Evolutionary conservation across 129 eudicot genomes (phyloP).

Genomic region (Saussurea involucrata): DNA sequence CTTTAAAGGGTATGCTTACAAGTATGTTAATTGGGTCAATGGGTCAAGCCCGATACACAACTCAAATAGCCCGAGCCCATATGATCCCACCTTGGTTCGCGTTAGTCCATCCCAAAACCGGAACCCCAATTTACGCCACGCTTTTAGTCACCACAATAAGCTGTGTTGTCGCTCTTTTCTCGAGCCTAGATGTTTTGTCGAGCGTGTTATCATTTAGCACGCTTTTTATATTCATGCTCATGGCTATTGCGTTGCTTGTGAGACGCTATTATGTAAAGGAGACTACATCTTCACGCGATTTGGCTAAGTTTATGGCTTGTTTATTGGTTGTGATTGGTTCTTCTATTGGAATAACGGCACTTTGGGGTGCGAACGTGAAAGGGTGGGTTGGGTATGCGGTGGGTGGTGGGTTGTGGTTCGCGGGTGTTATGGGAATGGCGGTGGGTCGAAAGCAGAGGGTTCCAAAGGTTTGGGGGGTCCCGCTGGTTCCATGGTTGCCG

Average conservation of each 20-base stretch:
- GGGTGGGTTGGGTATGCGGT: conserved; percentile 61
- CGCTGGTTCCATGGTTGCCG: conserved; percentile 82
- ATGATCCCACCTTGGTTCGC: conserved; percentile 75
- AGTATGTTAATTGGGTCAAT: conserved; percentile 79
- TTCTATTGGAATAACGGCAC: conserved; percentile 44
- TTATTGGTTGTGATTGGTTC: conserved; percentile 47
- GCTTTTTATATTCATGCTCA: conserved; percentile 80
- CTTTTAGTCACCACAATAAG: conserved; percentile 49
- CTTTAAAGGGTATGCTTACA: conserved; percentile 84
- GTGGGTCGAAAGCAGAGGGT: conserved; percentile 43
- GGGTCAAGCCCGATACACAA: conserved; percentile 82
- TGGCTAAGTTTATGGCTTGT: conserved; percentile 41
- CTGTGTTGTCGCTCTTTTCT: conserved; percentile 60
- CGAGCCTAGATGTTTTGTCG: conserved; percentile 76
- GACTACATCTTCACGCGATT: conserved; percentile 34
- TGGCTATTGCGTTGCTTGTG: conserved; percentile 78
- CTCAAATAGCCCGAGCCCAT: conserved; percentile 68
- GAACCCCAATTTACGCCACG: conserved; percentile 76
- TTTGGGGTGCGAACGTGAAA: conserved; percentile 38
- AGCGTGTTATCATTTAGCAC: conserved; percentile 80
- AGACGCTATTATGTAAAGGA: conserved; percentile 71
- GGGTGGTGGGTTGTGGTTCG: conserved; percentile 45
- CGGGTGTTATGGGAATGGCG: conserved; percentile 54
- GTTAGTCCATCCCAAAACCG: conserved; percentile 62
- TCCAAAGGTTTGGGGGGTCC: conserved; percentile 89